Conservation (phyloP, 2,329 filamentous ascomycete species). For the Fusarium poae region DNA sequence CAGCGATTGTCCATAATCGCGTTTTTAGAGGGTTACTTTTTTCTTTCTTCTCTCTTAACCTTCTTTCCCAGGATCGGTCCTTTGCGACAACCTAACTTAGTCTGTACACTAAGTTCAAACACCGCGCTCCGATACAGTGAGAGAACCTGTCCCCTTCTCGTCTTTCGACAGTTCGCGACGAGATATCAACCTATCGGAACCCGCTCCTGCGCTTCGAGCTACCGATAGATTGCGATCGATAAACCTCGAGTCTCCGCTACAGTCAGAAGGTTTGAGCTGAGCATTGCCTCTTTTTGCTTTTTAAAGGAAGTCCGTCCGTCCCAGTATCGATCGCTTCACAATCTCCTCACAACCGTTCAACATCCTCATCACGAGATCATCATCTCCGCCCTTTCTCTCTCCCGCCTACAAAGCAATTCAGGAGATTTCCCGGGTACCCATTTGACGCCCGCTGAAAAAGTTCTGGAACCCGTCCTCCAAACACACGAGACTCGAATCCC, state of each 20-base stretch:
- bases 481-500: conserved; percentile 48
- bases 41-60: conserved; percentile 14
- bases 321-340: conserved; percentile 57
- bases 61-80: conserved; percentile 37
- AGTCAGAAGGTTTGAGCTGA: conserved; percentile 56
- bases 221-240: conserved; percentile 46
- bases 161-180: conserved; percentile 40
- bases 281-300: conserved; percentile 56
- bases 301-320: conserved; percentile 53
- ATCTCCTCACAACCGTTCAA: conserved; percentile 52
- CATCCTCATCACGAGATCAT: conserved; percentile 50
- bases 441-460: conserved; percentile 49
- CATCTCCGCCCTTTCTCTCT: conserved; percentile 53
- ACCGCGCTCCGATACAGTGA: conserved; percentile 39
- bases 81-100: conserved; percentile 37
- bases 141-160: conserved; percentile 27
- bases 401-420: conserved; percentile 48
- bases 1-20: conserved; percentile 37
- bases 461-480: conserved; percentile 51
- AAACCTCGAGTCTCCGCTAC: conserved; percentile 41
- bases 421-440: conserved; percentile 47
- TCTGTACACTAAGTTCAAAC: conserved; percentile 28
- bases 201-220: conserved; percentile 28
- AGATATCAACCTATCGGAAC: conserved; percentile 22
- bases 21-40: conserved; percentile 30